Base-by-base conservation (phyloP, 2,329 filamentous ascomycete genomes). In the Fusarium sp. region DNA sequence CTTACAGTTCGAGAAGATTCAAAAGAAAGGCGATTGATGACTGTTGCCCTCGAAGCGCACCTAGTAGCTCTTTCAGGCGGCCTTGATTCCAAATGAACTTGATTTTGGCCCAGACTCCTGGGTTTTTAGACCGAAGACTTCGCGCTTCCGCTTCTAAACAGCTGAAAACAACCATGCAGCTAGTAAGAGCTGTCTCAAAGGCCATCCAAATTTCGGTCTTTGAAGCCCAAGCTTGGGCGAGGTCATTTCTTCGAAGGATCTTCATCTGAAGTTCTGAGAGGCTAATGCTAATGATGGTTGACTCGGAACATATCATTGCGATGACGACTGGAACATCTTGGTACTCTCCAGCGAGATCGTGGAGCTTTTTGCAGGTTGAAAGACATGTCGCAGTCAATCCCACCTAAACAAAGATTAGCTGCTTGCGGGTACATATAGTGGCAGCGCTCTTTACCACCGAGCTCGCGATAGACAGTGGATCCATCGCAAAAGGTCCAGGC, bases 21-120 rank as follows among this genome's bases (percentile, higher is more conserved):
- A 67, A 7, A 2, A 67, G 46, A 31, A 67, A 60, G 4, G 18
- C 25, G 1, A 67, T 66, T 1, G 46, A 44, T 3, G 41, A 42
- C 12, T 67, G 61, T 2, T 66, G 64, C 1, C 19, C 63, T 5
- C 66, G 37, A 0, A 69, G 51, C 0, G 49, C 38, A 0, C 10
- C 21, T 1, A 62, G 4, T 1, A 69, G 56, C 0, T 69, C 56
- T 1, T 57, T 69, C 0, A 69, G 6, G 1, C 66, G 51, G 8
- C 62, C 63, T 3, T 67, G 56, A 15, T 67, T 67, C 56, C 57
- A 69, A 6, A 67, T 42, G 4, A 67, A 67, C n/a, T 33, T 62
- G 3, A 69, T 21, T 19, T 52, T 69, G 1, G 51, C 39, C 63
- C 63, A 67, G 0, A 63, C n/a, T 1, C 63, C 56, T 0, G 39